Evolutionary conservation across 2,329 filamentous ascomycete species (phyloP).

Genomic region (Aureobasidium lini): DNA sequence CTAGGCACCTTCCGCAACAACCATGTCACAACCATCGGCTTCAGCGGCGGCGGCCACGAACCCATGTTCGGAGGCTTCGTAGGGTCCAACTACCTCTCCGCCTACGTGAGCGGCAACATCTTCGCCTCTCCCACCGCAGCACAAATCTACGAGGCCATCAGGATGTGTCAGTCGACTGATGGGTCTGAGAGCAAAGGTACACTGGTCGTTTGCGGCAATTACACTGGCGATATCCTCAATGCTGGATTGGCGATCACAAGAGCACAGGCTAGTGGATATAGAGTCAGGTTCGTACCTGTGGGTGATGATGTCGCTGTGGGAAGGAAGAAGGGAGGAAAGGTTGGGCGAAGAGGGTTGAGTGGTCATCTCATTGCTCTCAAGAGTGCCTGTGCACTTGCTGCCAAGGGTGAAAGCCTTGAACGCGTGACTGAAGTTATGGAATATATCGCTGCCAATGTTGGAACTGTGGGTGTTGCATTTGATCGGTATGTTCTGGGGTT

Average conservation of each 20-base stretch:
- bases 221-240: conserved; percentile 57
- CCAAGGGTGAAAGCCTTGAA: conserved; percentile 25
- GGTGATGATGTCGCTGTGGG: conserved; percentile 61
- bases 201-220: conserved; percentile 57
- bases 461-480: conserved; percentile 30
- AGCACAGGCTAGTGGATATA: conserved; percentile 47
- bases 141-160: conserved; percentile 54
- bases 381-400: conserved; percentile 49
- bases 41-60: conserved; percentile 39
- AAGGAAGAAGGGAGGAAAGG: conserved; percentile 46
- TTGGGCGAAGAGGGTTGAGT: conserved; percentile 55
- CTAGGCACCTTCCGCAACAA: conserved; percentile 23
- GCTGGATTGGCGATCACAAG: conserved; percentile 54
- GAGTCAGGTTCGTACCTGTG: conserved; percentile 52
- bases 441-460: conserved; percentile 30
- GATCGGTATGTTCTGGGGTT: conserved; percentile 21
- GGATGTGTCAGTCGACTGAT: conserved; percentile 44
- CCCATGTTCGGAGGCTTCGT: conserved; percentile 60
- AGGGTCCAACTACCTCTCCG: conserved; percentile 53
- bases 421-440: conserved; percentile 31
- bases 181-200: conserved; percentile 29
- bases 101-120: conserved; percentile 54
- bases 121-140: conserved; percentile 58
- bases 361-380: conserved; percentile 56
- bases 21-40: conserved; percentile 31